Evolutionary conservation across 352 stramenopile species (phyloP).

Genomic region (Phytophthora quininea): DNA sequence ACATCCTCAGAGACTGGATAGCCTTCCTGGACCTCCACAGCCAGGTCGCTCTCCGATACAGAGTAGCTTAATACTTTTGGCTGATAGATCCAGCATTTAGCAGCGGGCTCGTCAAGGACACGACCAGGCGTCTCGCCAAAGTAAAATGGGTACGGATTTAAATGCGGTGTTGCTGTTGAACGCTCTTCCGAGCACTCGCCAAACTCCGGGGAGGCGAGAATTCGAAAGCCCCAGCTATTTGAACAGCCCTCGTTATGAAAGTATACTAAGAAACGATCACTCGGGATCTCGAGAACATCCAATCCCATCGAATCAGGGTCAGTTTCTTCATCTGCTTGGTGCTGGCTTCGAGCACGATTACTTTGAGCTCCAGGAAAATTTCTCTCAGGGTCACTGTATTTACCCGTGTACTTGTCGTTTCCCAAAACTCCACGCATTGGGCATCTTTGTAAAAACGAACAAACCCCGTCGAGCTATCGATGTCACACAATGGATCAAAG

Average conservation of each 20-base stretch:
- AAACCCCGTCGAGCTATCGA: slow-evolving; percentile 63
- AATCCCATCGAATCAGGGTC: slow-evolving; percentile 9
- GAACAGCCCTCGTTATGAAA: slow-evolving; percentile 65
- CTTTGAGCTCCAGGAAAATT: slow-evolving; percentile 79
- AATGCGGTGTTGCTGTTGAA: slow-evolving; percentile 15
- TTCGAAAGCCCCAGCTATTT: slow-evolving; percentile 71
- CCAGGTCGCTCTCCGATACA: slow-evolving; percentile 57
- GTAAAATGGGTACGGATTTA: slow-evolving; percentile 76
- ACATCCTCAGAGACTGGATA: slow-evolving; percentile 36
- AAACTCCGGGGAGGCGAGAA: slow-evolving; percentile 63
- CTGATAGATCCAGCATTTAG: slow-evolving; percentile 67
- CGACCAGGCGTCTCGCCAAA: slow-evolving; percentile 68
- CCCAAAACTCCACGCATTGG: slow-evolving; percentile 71
- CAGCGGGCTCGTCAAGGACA: slow-evolving; percentile 50
- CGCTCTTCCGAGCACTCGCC: slow-evolving; percentile 6
- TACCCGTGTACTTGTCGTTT: slow-evolving; percentile 75
- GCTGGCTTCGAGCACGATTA: slow-evolving; percentile 42
- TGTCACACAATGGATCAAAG: slow-evolving; percentile 76
- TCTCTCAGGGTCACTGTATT: slow-evolving; percentile 72
- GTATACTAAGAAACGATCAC: slow-evolving; percentile 76
- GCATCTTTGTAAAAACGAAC: slow-evolving; percentile 79
- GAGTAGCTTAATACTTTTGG: slow-evolving; percentile 56
- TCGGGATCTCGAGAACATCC: slow-evolving; percentile 62
- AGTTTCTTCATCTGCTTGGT: slow-evolving; percentile 18
- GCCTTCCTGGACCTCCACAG: slow-evolving; percentile 54